A percentile compares a stretch with the other conserved stretches of the same genome.
Conservation (phyloP, 768 basidiomycete species). For the Royoungia palumana region DNA sequence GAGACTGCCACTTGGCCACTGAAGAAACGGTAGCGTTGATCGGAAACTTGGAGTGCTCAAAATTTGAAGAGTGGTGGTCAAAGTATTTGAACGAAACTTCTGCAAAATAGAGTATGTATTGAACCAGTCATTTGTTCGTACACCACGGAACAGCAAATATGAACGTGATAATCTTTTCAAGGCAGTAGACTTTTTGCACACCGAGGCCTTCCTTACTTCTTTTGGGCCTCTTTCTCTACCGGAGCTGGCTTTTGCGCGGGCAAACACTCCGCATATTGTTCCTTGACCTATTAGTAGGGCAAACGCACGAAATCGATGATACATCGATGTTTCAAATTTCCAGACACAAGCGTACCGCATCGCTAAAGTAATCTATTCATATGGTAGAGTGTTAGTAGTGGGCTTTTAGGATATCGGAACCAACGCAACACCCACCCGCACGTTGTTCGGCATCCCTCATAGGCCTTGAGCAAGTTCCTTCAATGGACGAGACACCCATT, state of each 20-base stretch:
- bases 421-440: conserved; percentile 33
- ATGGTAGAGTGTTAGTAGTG: neutral
- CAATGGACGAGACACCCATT: conserved; percentile 47
- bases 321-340: neutral
- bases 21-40: conserved; percentile 68
- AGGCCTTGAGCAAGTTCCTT: conserved; percentile 33
- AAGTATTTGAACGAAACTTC: conserved; percentile 36
- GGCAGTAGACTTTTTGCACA: no score
- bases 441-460: conserved; percentile 45
- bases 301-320: neutral
- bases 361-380: conserved; percentile 27
- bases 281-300: conserved; percentile 16
- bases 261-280: conserved; percentile 14
- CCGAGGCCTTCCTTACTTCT: neutral
- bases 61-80: conserved; percentile 88
- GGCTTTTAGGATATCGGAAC: neutral
- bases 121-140: conserved; percentile 1
- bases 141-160: neutral
- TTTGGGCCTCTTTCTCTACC: conserved; percentile 4
- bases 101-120: conserved; percentile 10
- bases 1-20: conserved; percentile 76
- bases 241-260: conserved; percentile 11
- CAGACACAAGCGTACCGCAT: conserved; percentile 16
- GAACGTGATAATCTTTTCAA: neutral
- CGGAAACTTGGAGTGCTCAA: conserved; percentile 54